phyloP scores from a whole-genome alignment of 78 protist genomes.

The Guillardia theta region DNA sequence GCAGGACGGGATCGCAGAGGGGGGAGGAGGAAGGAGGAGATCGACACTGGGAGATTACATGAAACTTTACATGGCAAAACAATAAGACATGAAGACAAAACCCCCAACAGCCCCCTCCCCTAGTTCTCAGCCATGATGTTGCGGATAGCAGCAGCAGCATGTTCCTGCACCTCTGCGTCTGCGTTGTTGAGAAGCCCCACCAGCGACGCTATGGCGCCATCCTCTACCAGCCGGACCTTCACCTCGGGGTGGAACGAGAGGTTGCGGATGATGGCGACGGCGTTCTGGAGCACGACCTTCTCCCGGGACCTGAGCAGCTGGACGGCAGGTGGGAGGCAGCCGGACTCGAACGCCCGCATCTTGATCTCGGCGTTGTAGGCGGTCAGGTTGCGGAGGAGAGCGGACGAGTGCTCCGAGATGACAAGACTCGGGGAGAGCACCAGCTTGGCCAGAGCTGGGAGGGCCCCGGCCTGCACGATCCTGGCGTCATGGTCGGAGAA shows the following conservation, averaged over 20 bases:
- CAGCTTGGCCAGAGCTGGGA: neutral
- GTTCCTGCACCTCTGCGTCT: slow-evolving; percentile 37
- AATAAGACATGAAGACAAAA: no score
- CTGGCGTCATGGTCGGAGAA: neutral
- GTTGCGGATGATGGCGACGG: slow-evolving; percentile 11
- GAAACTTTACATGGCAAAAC: no score
- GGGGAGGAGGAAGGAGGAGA: no score
- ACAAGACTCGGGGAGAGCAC: neutral
- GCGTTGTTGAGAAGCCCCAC: neutral
- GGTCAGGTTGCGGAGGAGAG: slow-evolving; percentile 23
- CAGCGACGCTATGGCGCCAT: neutral
- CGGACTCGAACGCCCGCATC: slow-evolving; percentile 33
- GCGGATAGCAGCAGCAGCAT: slow-evolving; percentile 17
- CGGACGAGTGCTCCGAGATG: slow-evolving; percentile 16
- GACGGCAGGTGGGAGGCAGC: neutral
- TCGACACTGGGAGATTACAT: no score
- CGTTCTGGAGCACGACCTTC: slow-evolving; percentile 15
- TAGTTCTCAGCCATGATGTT: slow-evolving; percentile 19
- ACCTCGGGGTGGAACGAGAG: neutral
- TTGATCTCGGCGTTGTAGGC: slow-evolving; percentile 6
- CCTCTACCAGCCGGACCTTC: slow-evolving; percentile 34
- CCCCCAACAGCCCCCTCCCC: neutral
- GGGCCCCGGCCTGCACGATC: slow-evolving; percentile 18
- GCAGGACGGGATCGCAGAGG: no score
- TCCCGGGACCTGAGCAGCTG: neutral